Evolutionary conservation across 495 filamentous ascomycete species (phyloP).

Genomic region (Cryomyces antarcticus): DNA sequence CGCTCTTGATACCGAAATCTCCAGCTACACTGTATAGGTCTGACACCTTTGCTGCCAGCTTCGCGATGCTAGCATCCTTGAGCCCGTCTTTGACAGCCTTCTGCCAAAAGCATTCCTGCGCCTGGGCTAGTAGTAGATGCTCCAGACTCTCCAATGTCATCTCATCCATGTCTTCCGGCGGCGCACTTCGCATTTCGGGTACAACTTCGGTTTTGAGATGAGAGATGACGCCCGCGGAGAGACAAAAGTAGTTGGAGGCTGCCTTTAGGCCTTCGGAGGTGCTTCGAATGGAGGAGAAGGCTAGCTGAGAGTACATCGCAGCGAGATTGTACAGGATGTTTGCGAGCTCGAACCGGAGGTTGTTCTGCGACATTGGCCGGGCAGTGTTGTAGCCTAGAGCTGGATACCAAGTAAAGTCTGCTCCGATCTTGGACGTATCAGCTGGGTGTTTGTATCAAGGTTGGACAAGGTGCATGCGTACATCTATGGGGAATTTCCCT

Average conservation of each 20-base stretch:
- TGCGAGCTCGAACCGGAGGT: slow-evolving; percentile 83
- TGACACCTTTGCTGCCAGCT: slow-evolving; percentile 76
- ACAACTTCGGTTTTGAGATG: slow-evolving; percentile 64
- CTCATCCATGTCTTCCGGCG: slow-evolving; percentile 90
- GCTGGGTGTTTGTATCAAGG: not conserved
- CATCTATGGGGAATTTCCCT: slow-evolving; percentile 93
- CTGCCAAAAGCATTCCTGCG: slow-evolving; percentile 94
- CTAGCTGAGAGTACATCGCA: slow-evolving; percentile 82
- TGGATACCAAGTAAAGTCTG: slow-evolving; percentile 90
- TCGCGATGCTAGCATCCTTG: slow-evolving; percentile 79
- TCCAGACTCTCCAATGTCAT: slow-evolving; percentile 68
- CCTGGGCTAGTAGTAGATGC: slow-evolving; percentile 72
- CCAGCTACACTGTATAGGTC: slow-evolving; percentile 75
- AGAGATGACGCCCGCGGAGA: slow-evolving; percentile 63
- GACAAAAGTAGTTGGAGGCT: slow-evolving; percentile 81
- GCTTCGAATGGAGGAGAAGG: slow-evolving; percentile 57
- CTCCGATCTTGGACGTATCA: slow-evolving; percentile 39
- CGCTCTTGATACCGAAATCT: slow-evolving; percentile 70
- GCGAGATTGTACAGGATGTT: slow-evolving; percentile 88
- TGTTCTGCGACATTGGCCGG: slow-evolving; percentile 68
- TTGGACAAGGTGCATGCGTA: slow-evolving; percentile 21
- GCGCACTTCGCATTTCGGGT: slow-evolving; percentile 64
- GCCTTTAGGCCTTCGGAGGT: slow-evolving; percentile 69
- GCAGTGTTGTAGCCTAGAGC: slow-evolving; percentile 77
- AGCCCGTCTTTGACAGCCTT: slow-evolving; percentile 89